phyloP scores from a whole-genome alignment of 305 asterid genomes.

The Striga hermonthica region DNA sequence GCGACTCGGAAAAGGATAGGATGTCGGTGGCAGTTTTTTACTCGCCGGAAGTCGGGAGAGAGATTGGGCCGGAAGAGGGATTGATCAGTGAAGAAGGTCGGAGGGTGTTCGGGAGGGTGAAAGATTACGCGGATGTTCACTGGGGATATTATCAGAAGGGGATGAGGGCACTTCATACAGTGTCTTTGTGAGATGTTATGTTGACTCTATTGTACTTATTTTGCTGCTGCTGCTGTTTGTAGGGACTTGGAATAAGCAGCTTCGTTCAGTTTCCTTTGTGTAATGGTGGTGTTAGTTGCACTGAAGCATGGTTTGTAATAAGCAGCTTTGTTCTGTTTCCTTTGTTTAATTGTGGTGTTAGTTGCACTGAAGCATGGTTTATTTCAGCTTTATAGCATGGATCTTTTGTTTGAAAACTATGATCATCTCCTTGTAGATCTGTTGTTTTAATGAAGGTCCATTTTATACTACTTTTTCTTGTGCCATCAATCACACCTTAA shows the following conservation, averaged over 20 bases:
- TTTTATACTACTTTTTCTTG: too few relatives aligned
- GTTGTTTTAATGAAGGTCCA: too few relatives aligned
- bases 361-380: neutral
- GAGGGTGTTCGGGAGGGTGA: conserved; percentile 40
- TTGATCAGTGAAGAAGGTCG: conserved; percentile 37
- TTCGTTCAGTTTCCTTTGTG: too few relatives aligned
- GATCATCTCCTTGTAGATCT: too few relatives aligned
- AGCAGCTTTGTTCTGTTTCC: too few relatives aligned
- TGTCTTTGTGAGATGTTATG: conserved; percentile 1
- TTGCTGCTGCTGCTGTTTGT: neutral
- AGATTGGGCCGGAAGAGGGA: conserved; percentile 52
- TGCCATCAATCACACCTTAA: too few relatives aligned
- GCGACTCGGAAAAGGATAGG: conserved; percentile 42
- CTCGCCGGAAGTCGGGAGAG: conserved; percentile 50
- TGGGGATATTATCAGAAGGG: conserved; percentile 41
- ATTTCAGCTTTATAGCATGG: too few relatives aligned
- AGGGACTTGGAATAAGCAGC: neutral
- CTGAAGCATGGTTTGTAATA: too few relatives aligned
- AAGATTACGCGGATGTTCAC: conserved; percentile 50
- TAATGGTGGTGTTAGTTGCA: neutral
- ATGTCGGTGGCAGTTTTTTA: conserved; percentile 43
- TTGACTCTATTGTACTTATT: neutral
- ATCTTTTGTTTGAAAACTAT: too few relatives aligned
- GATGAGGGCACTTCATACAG: conserved; percentile 41
- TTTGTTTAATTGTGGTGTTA: too few relatives aligned